Base-by-base conservation (phyloP, 352 stramenopile genomes). In the Pythium grandisporangium region DNA sequence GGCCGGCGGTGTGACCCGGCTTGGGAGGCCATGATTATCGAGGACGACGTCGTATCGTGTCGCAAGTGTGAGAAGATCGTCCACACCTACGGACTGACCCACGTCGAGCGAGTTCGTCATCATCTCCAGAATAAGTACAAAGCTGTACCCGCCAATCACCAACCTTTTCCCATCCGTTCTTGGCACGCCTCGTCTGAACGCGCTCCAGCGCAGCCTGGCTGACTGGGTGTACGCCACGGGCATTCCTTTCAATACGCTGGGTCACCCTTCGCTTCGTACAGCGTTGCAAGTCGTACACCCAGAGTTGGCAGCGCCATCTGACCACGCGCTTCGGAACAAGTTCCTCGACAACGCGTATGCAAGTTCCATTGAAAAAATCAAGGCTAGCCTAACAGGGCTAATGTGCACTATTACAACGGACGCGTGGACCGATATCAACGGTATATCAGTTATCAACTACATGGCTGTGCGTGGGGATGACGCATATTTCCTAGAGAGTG, bases 311-410 rank as follows among this genome's bases (percentile, higher is more conserved):
- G n/a, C n/a, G n/a, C n/a, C n/a, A n/a, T n/a, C n/a, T n/a, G n/a
- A n/a, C n/a, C n/a, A n/a, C n/a, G n/a, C n/a, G n/a, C n/a, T n/a
- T n/a, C n/a, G n/a, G n/a, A 44, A 44, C 26, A 2, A 7, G 5
- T 26, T 44, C n/a, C 38, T 44, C 38, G 25, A 44, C n/a, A n/a
- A 33, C 24, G 38, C 23, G 4, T 35, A 35, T 26, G 38, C 20
- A 22, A 4, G 8, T 1, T 44, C 24, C 8, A 33, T 44, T 14
- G 20, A 33, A 8, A 24, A 22, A 4, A 44, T 35, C 14, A 44
- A 4, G 2, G 7, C 4, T 7, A 5, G 6, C 3, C 38, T 35
- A 6, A 11, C 10, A 8, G 38, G 25, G 14, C 23, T 35, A 26
- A 23, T 35, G 23, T 8, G 13, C 12, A 44, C 38, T 25, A 8